Conservation (phyloP, 1,284 basidiomycete genomes). For the Ceratobasidium sp. region DNA sequence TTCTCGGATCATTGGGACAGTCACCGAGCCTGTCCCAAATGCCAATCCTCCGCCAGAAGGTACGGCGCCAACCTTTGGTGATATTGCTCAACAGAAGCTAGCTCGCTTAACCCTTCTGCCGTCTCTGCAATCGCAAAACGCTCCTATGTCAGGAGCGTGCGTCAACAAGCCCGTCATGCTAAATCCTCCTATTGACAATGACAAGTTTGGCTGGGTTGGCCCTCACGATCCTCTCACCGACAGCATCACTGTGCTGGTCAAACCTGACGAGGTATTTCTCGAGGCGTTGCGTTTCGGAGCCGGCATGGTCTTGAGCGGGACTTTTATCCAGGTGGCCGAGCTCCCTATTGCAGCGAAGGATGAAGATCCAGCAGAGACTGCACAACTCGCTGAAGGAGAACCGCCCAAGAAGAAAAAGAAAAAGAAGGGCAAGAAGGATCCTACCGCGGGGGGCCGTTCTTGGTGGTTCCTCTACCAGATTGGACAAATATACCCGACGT, state of each 20-base stretch:
- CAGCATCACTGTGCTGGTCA: conserved; percentile 25
- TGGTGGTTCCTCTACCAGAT: conserved; percentile 45
- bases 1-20: conserved; percentile 32
- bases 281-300: conserved; percentile 28
- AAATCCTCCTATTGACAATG: conserved; percentile 14
- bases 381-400: background rate
- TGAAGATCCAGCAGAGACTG: conserved; percentile 1
- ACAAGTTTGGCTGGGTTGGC: conserved; percentile 42
- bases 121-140: conserved; percentile 8
- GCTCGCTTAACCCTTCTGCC: conserved; percentile 32
- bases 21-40: conserved; percentile 35
- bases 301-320: conserved; percentile 36
- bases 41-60: conserved; percentile 1
- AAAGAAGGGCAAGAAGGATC: conserved; percentile 30
- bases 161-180: conserved; percentile 32
- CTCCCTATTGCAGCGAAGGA: conserved; percentile 14
- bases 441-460: conserved; percentile 32
- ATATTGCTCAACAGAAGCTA: conserved; percentile 38
- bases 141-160: conserved; percentile 17
- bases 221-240: conserved; percentile 29
- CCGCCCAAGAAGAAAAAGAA: conserved; percentile 43
- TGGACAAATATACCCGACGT: conserved; percentile 39
- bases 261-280: conserved; percentile 27
- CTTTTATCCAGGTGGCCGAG: conserved; percentile 40
- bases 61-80: conserved; percentile 10